Percentiles rank a stretch among this genome's conserved stretches.
These are phyloP conservation scores for Candolleomyces eurysporus DNA, from an alignment of 768 basidiomycete species.

Conservation along the genomic window DNA sequence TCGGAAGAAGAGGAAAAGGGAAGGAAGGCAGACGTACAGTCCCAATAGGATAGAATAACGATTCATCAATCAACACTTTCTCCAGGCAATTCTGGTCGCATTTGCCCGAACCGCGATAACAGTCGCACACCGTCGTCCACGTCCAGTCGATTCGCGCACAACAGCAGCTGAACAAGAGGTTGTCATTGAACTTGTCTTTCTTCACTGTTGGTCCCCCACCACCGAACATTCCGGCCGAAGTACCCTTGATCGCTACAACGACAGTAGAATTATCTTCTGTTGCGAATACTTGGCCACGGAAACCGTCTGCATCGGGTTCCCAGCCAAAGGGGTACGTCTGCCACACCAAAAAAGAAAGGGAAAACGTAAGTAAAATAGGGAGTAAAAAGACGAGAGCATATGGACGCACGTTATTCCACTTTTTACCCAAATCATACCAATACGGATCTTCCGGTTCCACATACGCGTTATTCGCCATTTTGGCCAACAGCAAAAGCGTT, in stretches of 20 bases:
- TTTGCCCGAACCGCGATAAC: conserved; percentile 75
- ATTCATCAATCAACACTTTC: conserved; percentile 69
- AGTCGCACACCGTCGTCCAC: conserved; percentile 93
- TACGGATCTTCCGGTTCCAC: conserved; percentile 51
- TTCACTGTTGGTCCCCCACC: conserved; percentile 80
- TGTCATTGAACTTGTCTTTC: conserved; percentile 95
- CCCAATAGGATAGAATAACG: conserved; percentile 87
- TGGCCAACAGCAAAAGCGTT: conserved; percentile 79
- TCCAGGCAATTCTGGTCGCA: conserved; percentile 83
- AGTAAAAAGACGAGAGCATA: not conserved
- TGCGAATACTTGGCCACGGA: conserved; percentile 90
- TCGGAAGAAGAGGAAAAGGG: not conserved
- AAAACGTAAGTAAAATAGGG: not conserved
- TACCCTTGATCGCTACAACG: conserved; percentile 90
- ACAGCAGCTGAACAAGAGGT: conserved; percentile 90
- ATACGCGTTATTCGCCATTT: conserved; percentile 96
- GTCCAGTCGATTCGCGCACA: conserved; percentile 91
- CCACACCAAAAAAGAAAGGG: not conserved
- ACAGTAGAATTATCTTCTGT: conserved; percentile 80
- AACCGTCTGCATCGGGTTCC: conserved; percentile 84
- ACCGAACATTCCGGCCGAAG: conserved; percentile 73
- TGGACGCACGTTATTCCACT: conserved; percentile 58
- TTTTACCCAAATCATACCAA: conserved; percentile 76
- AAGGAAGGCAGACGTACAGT: conserved; percentile 51
- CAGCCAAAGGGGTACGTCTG: conserved; percentile 87